Conservation (phyloP, 2,329 filamentous ascomycete species). For the Aspergillus amoenus region DNA sequence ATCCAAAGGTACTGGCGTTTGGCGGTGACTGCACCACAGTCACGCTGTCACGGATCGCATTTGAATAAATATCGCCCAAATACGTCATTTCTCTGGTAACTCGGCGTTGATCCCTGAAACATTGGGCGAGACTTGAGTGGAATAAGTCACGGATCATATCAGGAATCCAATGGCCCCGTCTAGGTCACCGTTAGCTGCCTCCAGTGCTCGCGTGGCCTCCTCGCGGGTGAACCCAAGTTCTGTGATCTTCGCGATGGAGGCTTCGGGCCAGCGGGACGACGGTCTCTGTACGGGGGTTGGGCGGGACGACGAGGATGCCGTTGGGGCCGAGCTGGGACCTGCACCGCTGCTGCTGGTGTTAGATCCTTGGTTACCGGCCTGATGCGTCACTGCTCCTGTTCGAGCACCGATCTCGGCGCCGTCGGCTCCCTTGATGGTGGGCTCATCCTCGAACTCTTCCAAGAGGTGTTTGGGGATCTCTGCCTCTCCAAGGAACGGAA, state of each 20-base stretch:
- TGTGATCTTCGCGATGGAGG: constrained; percentile 72
- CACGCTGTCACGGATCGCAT: background rate
- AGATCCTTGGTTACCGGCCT: constrained; percentile 25
- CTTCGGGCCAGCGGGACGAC: constrained; percentile 51
- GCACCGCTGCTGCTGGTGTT: background rate
- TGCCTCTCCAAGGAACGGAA: constrained; percentile 86
- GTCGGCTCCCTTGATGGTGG: constrained; percentile 78
- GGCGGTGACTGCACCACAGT: too few species aligned
- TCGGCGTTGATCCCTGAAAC: background rate
- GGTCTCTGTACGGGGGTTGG: constrained; percentile 24
- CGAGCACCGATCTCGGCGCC: constrained; percentile 85
- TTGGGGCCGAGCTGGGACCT: constrained; percentile 16
- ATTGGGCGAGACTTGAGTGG: background rate
- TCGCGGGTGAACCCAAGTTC: constrained; percentile 74
- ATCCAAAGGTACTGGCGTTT: background rate
- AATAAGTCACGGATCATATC: constrained; percentile 42
- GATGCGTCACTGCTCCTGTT: constrained; percentile 64
- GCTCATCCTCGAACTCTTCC: constrained; percentile 74
- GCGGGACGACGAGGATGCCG: constrained; percentile 22
- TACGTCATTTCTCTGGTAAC: background rate
- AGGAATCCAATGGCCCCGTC: constrained; percentile 84
- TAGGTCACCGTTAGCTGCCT: constrained; percentile 80
- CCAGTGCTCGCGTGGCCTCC: constrained; percentile 75
- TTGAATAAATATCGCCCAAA: constrained; percentile 2
- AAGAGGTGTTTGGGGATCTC: constrained; percentile 83